A percentile compares a stretch with the other conserved stretches of the same genome.
Conservation (phyloP, 164 flowering plant genomes). For the Piper betle region DNA sequence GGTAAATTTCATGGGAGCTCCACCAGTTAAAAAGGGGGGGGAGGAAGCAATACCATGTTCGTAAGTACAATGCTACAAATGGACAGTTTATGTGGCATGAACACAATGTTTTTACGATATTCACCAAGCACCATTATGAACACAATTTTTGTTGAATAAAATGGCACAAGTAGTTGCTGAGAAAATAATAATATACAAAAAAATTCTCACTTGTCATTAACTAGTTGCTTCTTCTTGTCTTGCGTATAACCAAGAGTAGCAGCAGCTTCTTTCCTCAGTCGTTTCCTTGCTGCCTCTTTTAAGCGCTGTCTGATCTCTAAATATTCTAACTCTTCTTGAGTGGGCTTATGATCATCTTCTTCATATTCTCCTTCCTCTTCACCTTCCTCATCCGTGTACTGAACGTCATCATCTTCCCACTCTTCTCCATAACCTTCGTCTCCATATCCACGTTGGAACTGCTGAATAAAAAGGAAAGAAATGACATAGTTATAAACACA, state of each 20-base stretch:
- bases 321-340: constrained; percentile 49
- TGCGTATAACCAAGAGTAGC: constrained; percentile 20
- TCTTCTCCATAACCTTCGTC: constrained; percentile 21
- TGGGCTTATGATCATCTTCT: constrained; percentile 42
- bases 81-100: too few relatives aligned
- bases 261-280: constrained; percentile 39
- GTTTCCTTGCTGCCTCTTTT: constrained; percentile 50
- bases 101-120: too few relatives aligned
- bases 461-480: constrained; percentile 11
- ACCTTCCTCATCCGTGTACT: constrained; percentile 26
- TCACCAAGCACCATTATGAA: too few relatives aligned
- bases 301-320: constrained; percentile 53
- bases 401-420: constrained; percentile 5
- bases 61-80: too few relatives aligned
- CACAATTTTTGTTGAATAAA: too few relatives aligned
- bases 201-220: constrained; percentile 47
- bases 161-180: not conserved
- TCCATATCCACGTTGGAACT: constrained; percentile 21
- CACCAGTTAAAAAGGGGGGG: too few relatives aligned
- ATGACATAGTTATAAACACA: not conserved
- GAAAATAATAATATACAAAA: too few relatives aligned
- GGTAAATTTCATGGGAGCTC: too few relatives aligned
- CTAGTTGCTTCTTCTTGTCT: constrained; percentile 27
- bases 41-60: too few relatives aligned
- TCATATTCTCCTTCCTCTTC: constrained; percentile 29